Base-by-base conservation (phyloP, 345 rosid genomes). In the Aquilaria sinensis region DNA sequence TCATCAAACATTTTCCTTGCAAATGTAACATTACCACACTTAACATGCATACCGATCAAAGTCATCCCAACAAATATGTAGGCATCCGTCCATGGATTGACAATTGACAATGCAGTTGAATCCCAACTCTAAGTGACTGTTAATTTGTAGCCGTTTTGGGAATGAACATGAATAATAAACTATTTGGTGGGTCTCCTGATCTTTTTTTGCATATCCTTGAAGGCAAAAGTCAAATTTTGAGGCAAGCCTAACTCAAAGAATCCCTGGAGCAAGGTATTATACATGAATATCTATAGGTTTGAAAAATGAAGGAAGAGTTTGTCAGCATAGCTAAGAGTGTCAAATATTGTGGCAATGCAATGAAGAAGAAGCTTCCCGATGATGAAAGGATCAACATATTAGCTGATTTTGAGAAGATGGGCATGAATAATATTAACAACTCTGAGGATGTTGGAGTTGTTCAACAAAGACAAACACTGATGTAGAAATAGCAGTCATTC, bases 211-310 rank as follows among this genome's bases (percentile, higher is more conserved):
- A 84, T 73, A 45, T 76, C 81, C 15, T 72, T 60, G 72, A 80
- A 89, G 16, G 63, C 14, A 4, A 67, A 10, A 10, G 86, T 56
- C 4, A 93, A 79, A 31, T 53, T 53, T 12, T 49, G 61, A 2
- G 96, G 87, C 32, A 51, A 47, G 1, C 71, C 75, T 2, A 93
- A 79, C 51, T 82, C 83, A 12, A 78, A 74, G 47, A 82, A 78
- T 16, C 87, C 96, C 31, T 93, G 78, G 48, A 86, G 77, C 48
- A 89, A 74, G 16, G 87, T 71, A 62, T 89, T 89, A 81, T 78
- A 84, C 90, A 89, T 84, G 81, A 89, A 84, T 3, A 74, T 72
- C 67, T 89, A 88, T 0, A 87, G 90, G 14, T 67, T 55, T 3
- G 70, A 82, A 49, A 75, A 71, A 65, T 71, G 59, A 76, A 69